These are phyloP conservation scores for Botrytis paeoniae DNA, from an alignment of 2,329 filamentous ascomycete genomes.

Conservation along the genomic window DNA sequence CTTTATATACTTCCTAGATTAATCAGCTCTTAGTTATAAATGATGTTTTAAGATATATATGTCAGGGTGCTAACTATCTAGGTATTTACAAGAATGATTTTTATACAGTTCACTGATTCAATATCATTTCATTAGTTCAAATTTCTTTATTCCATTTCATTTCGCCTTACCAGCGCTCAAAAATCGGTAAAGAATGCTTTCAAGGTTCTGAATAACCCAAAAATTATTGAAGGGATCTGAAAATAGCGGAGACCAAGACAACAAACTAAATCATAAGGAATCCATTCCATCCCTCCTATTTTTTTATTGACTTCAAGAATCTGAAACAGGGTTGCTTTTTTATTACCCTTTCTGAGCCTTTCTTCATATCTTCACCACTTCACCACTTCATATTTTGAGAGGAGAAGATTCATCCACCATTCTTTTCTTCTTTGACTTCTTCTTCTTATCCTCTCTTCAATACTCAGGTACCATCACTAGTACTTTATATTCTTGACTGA, in stretches of 20 bases:
- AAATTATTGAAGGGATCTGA: background rate
- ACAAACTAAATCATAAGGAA: slow-evolving; percentile 4
- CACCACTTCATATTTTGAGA: background rate
- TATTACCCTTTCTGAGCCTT: background rate
- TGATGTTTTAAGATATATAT: no score
- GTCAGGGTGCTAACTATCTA: no score
- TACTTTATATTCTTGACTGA: background rate
- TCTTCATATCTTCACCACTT: background rate
- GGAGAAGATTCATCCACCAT: background rate
- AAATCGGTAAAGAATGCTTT: background rate
- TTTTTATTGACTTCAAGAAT: background rate
- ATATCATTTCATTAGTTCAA: background rate
- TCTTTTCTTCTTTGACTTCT: background rate
- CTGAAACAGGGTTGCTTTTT: slow-evolving; percentile 8
- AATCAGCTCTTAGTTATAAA: no score
- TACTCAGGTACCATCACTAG: background rate
- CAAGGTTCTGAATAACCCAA: background rate
- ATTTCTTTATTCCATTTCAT: background rate
- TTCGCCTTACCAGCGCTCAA: background rate
- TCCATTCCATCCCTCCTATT: slow-evolving; percentile 11
- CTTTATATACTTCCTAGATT: no score
- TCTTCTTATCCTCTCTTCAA: background rate
- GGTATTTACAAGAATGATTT: no score
- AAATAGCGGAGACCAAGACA: slow-evolving; percentile 14
- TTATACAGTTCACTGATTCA: background rate